A percentile compares a stretch with the other conserved stretches of the same genome.
These are phyloP conservation scores for Didymella arachidicola DNA, from an alignment of 2,329 filamentous ascomycete genomes.

Conservation along the genomic window DNA sequence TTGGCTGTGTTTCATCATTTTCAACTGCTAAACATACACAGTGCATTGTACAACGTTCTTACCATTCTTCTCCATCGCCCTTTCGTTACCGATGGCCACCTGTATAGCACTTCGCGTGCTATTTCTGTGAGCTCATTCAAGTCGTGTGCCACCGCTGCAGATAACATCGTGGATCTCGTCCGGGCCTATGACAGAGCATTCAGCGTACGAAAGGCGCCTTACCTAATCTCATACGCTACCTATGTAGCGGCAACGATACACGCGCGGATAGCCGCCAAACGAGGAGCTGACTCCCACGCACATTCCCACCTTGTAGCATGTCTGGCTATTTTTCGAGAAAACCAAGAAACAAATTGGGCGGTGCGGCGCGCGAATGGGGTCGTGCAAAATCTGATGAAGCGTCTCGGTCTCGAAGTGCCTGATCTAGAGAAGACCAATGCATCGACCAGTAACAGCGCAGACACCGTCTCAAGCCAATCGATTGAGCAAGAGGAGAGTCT, in stretches of 20 bases:
- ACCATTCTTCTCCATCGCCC: constrained; percentile 63
- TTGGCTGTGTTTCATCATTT: not conserved
- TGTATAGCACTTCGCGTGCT: constrained; percentile 52
- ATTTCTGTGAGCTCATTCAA: constrained; percentile 55
- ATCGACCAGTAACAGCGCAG: constrained; percentile 18
- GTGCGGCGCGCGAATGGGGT: constrained; percentile 57
- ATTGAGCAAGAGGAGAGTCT: constrained; percentile 26
- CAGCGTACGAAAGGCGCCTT: constrained; percentile 58
- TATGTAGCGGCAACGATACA: constrained; percentile 64
- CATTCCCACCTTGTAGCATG: constrained; percentile 52
- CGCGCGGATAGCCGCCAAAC: constrained; percentile 58
- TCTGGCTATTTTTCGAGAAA: constrained; percentile 57
- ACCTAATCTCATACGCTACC: constrained; percentile 63
- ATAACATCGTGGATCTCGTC: constrained; percentile 55
- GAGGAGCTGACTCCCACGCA: constrained; percentile 49
- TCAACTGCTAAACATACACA: constrained; percentile 11
- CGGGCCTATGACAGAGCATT: constrained; percentile 58
- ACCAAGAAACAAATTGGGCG: constrained; percentile 61
- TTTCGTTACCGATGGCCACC: constrained; percentile 60
- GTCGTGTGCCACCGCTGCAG: constrained; percentile 57
- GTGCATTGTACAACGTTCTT: constrained; percentile 59
- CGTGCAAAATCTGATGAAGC: constrained; percentile 57
- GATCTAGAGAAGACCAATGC: constrained; percentile 1
- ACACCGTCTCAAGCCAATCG: constrained; percentile 13
- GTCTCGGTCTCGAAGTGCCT: constrained; percentile 39